Percentiles rank a stretch among this genome's conserved stretches.
phyloP scores from a whole-genome alignment of 176 grass and related monocot species.

The Zizania latifolia region DNA sequence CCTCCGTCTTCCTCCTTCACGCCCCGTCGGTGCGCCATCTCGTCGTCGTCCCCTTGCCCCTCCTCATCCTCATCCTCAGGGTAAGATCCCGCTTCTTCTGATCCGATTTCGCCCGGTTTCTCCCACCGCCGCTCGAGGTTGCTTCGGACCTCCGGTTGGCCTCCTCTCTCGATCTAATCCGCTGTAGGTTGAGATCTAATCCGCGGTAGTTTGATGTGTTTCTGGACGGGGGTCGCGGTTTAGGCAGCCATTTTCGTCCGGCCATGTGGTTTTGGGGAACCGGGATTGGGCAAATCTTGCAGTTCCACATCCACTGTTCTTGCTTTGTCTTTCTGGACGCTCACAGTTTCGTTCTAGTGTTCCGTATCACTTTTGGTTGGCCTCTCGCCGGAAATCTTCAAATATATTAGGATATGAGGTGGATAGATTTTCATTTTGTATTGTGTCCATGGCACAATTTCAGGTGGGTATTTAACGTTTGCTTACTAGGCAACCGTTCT shows the following conservation, averaged over 20 bases:
- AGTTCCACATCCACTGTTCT: not conserved
- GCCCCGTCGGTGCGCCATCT: not conserved
- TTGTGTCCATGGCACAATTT: not conserved
- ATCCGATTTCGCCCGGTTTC: not conserved
- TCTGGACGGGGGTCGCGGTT: not conserved
- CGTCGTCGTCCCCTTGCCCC: not conserved
- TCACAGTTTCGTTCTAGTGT: not conserved
- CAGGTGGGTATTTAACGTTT: not conserved
- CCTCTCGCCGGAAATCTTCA: not conserved
- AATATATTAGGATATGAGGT: not conserved
- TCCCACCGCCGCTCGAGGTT: not conserved
- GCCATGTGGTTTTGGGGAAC: not conserved
- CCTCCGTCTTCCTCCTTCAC: not conserved
- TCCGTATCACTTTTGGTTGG: not conserved
- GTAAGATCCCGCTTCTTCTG: not conserved
- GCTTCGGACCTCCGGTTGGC: not conserved
- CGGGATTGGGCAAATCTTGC: not conserved
- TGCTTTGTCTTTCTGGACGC: not conserved
- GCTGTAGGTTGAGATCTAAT: too few species aligned
- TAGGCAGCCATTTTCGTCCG: not conserved
- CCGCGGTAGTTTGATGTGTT: not conserved
- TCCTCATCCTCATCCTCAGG: not conserved
- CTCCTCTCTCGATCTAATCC: not conserved
- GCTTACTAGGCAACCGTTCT: not conserved
- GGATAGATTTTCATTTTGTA: not conserved